Percentiles rank a stretch among this genome's conserved stretches.
These are phyloP conservation scores for Stephanodiscus minutulus DNA, from an alignment of 108 stramenopile species.

Conservation along the genomic window DNA sequence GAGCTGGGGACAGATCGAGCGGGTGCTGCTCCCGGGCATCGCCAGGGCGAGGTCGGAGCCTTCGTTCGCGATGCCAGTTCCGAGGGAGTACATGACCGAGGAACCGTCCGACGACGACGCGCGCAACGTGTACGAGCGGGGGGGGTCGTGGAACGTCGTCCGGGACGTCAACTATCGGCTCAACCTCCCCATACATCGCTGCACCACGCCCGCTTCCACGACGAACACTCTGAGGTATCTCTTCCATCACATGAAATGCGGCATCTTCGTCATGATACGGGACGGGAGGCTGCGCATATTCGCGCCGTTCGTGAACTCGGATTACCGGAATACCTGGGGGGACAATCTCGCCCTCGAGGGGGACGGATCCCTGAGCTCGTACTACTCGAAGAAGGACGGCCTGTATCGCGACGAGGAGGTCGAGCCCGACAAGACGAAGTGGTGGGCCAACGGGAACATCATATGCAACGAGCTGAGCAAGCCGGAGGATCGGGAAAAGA, in stretches of 20 bases:
- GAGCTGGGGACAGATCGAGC: conserved; percentile 84
- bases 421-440: conserved; percentile 84
- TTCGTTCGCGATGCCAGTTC: conserved; percentile 55
- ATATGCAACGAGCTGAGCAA: conserved; percentile 96
- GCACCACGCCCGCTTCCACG: conserved; percentile 73
- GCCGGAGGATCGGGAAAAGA: conserved; percentile 70
- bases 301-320: conserved; percentile 92
- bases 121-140: conserved; percentile 69
- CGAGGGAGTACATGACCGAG: conserved; percentile 52
- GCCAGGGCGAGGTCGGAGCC: conserved; percentile 79
- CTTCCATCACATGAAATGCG: conserved; percentile 99
- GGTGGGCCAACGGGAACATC: conserved; percentile 99
- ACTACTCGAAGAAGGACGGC: conserved; percentile 85
- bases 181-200: conserved; percentile 82
- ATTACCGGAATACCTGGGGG: conserved; percentile 92
- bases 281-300: conserved; percentile 90
- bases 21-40: conserved; percentile 71
- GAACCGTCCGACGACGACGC: conserved; percentile 41
- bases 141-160: conserved; percentile 54
- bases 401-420: conserved; percentile 92
- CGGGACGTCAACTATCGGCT: conserved; percentile 79
- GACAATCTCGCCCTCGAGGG: conserved; percentile 78
- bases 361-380: conserved; percentile 77
- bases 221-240: conserved; percentile 93
- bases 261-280: conserved; percentile 96